Evolutionary conservation across 306 rosid genomes (phyloP).

Genomic region (Rosa multiflora): DNA sequence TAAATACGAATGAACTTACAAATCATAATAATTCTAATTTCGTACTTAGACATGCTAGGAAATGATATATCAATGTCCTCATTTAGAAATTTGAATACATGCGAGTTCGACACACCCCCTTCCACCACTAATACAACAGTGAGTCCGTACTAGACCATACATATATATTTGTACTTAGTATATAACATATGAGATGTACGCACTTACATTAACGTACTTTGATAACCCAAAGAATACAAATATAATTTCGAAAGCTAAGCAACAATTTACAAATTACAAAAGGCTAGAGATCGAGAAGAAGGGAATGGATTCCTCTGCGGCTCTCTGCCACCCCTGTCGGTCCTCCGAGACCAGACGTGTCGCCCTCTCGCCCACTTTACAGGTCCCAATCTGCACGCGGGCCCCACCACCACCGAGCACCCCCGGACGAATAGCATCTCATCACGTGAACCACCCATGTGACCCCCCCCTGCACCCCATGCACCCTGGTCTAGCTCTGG

Average conservation of each 20-base stretch:
- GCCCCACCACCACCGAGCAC: not conserved
- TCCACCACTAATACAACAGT: not conserved
- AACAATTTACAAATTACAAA: slow-evolving; percentile 15
- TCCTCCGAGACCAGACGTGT: slow-evolving; percentile 39
- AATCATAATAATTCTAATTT: no score
- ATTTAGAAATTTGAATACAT: not conserved
- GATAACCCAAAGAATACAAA: slow-evolving; percentile 15
- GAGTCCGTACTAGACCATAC: not conserved
- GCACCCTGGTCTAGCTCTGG: not conserved
- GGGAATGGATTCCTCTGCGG: slow-evolving; percentile 52
- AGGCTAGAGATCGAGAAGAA: slow-evolving; percentile 2
- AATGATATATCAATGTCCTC: not conserved
- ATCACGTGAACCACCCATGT: slow-evolving; percentile 69
- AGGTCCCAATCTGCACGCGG: slow-evolving; percentile 18
- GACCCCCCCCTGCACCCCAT: slow-evolving; percentile 22
- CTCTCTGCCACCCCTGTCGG: slow-evolving; percentile 35
- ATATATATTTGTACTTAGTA: not conserved
- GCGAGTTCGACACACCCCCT: not conserved
- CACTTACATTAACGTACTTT: not conserved
- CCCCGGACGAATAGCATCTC: slow-evolving; percentile 37
- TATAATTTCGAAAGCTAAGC: not conserved
- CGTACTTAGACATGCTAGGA: not conserved
- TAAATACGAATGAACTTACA: no score
- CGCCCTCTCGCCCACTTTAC: slow-evolving; percentile 31
- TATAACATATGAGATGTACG: not conserved